A percentile compares a stretch with the other conserved stretches of the same genome.
phyloP scores from a whole-genome alignment of 2,329 filamentous ascomycete genomes.

The Colletotrichum tabaci region DNA sequence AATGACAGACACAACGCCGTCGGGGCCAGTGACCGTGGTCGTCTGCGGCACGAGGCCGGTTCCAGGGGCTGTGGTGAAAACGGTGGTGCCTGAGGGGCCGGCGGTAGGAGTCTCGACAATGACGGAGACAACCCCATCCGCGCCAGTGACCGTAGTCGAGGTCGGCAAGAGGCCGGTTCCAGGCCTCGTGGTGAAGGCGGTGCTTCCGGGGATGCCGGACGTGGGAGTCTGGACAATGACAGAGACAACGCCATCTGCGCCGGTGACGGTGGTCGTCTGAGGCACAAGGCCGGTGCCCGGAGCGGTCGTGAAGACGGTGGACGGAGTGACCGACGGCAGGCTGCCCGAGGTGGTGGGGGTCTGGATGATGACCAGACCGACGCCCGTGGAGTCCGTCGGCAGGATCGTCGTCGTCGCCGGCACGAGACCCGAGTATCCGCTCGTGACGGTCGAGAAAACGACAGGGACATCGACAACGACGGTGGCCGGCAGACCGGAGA shows the following conservation, averaged over 20 bases:
- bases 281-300: conserved; percentile 6
- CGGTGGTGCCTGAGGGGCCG: not conserved
- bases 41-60: not conserved
- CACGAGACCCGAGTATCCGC: conserved; percentile 28
- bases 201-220: not conserved
- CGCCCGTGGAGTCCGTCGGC: conserved; percentile 17
- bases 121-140: conserved; percentile 15
- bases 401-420: conserved; percentile 19
- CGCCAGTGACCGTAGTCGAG: not conserved
- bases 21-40: not conserved
- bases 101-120: not conserved
- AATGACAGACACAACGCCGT: not conserved
- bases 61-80: not conserved
- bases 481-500: conserved; percentile 16
- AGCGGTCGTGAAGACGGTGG: conserved; percentile 13
- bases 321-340: not conserved
- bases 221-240: conserved; percentile 14
- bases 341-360: conserved; percentile 1
- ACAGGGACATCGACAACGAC: conserved; percentile 28
- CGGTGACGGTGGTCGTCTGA: conserved; percentile 3
- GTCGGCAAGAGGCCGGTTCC: conserved; percentile 5
- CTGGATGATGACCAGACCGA: conserved; percentile 27
- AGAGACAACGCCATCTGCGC: conserved; percentile 18
- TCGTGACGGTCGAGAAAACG: conserved; percentile 25
- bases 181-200: conserved; percentile 9